These are phyloP conservation scores for Epichloe sp. DNA, from an alignment of 2,329 filamentous ascomycete species.

Conservation along the genomic window DNA sequence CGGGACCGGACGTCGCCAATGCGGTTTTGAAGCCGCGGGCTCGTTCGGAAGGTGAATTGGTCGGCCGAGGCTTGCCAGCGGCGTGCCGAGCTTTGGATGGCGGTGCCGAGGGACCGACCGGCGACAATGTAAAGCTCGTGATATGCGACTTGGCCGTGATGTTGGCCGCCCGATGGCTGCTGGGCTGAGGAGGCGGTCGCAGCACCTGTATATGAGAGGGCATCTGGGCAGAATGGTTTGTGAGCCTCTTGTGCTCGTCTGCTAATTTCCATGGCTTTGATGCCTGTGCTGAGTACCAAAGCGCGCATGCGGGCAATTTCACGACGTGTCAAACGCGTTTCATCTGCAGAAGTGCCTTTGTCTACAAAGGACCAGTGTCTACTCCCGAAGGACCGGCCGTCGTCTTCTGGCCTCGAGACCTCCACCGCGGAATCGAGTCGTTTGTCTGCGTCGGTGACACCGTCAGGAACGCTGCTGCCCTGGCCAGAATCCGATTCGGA, in stretches of 20 bases:
- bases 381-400: constrained; percentile 12
- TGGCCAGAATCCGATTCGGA: constrained; percentile 26
- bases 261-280: constrained; percentile 74
- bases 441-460: constrained; percentile 20
- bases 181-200: constrained; percentile 5
- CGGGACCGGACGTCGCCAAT: constrained; percentile 34
- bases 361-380: constrained; percentile 41
- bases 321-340: constrained; percentile 39
- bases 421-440: constrained; percentile 21
- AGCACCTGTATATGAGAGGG: constrained; percentile 11
- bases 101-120: constrained; percentile 36
- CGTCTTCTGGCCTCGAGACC: constrained; percentile 13
- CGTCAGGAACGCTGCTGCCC: constrained; percentile 14
- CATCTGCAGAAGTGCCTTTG: constrained; percentile 23
- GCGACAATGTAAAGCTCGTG: constrained; percentile 37
- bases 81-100: constrained; percentile 33
- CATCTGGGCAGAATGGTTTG: constrained; percentile 18
- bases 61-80: constrained; percentile 48
- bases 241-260: constrained; percentile 44
- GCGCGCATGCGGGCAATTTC: constrained; percentile 71
- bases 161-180: constrained; percentile 17
- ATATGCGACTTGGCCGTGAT: constrained; percentile 19
- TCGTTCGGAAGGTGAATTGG: constrained; percentile 42
- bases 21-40: constrained; percentile 35
- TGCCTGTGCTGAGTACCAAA: constrained; percentile 69